phyloP scores from a whole-genome alignment of 1,139 yeast species.

The Nakaseomyces delphensis region DNA sequence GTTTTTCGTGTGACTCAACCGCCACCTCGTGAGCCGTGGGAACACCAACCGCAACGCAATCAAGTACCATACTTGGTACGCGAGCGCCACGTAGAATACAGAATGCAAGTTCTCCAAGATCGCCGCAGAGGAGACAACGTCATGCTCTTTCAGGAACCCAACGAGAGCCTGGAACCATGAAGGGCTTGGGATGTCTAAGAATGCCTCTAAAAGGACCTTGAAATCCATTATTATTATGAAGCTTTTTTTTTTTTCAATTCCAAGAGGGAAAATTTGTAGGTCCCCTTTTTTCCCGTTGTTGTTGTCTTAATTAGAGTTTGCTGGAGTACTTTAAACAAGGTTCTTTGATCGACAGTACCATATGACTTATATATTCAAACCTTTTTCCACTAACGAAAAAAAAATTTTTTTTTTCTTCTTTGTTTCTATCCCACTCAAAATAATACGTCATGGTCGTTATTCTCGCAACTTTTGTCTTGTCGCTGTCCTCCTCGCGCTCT shows the following conservation, averaged over 20 bases:
- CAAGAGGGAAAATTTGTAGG: no score
- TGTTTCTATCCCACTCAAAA: background rate
- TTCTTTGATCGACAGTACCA: no score
- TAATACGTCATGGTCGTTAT: background rate
- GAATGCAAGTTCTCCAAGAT: slow-evolving; percentile 26
- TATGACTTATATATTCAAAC: no score
- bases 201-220: slow-evolving; percentile 14
- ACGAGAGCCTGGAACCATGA: slow-evolving; percentile 12
- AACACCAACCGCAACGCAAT: slow-evolving; percentile 22
- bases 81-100: slow-evolving; percentile 23
- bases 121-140: slow-evolving; percentile 19
- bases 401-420: background rate
- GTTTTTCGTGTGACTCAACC: slow-evolving; percentile 9
- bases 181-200: slow-evolving; percentile 12
- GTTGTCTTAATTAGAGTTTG: background rate
- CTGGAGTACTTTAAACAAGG: no score
- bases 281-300: background rate
- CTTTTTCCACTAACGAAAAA: no score
- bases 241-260: background rate
- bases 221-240: slow-evolving; percentile 13
- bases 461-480: no score
- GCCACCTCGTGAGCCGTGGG: slow-evolving; percentile 21
- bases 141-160: slow-evolving; percentile 13
- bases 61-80: slow-evolving; percentile 26
- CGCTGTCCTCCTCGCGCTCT: no score